phyloP scores from a whole-genome alignment of 331 rosid species.

The Cydonia oblonga region DNA sequence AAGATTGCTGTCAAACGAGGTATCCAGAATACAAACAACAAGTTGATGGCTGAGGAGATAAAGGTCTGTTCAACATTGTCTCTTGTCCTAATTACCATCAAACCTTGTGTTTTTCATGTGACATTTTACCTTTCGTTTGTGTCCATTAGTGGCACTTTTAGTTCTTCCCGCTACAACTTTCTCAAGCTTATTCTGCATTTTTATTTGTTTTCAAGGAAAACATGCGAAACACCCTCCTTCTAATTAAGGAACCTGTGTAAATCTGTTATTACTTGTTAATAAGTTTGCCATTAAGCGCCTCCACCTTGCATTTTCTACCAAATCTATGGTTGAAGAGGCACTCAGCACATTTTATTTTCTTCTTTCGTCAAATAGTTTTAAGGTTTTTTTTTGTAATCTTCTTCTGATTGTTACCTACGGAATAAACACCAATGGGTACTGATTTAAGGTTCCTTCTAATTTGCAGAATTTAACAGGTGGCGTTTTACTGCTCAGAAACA shows the following conservation, averaged over 20 bases:
- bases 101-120: background rate
- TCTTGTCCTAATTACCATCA: background rate
- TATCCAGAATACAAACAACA: conserved; percentile 89
- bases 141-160: background rate
- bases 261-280: background rate
- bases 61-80: conserved; percentile 46
- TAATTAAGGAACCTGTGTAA: background rate
- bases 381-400: background rate
- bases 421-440: background rate
- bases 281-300: background rate
- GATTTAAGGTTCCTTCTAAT: conserved; percentile 8
- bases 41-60: conserved; percentile 87
- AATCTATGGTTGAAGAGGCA: background rate
- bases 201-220: background rate
- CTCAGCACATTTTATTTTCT: background rate
- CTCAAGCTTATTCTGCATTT: background rate
- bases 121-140: too few species aligned
- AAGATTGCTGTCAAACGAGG: conserved; percentile 96
- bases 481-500: conserved; percentile 75
- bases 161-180: background rate
- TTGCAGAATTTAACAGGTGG: conserved; percentile 89
- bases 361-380: background rate
- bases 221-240: background rate
- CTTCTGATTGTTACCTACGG: background rate
- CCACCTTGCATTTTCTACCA: background rate